phyloP scores from a whole-genome alignment of 805 yeast genomes.

The Wickerhamomyces canadensis region DNA sequence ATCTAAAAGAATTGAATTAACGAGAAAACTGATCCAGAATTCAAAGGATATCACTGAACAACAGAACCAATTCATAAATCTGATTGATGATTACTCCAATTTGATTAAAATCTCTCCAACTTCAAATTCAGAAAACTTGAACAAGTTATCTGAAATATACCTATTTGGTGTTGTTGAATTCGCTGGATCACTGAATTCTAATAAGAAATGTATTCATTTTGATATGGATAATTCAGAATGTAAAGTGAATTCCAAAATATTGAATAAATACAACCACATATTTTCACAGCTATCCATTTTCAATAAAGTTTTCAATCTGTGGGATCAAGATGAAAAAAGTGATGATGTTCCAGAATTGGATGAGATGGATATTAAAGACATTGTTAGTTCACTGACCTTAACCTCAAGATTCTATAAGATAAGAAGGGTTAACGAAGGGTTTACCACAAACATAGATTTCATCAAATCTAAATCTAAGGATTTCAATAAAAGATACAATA shows the following conservation, averaged over 20 bases:
- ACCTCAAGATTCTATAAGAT: constrained; percentile 15
- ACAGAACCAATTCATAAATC: constrained; percentile 12
- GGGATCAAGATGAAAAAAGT: constrained; percentile 28
- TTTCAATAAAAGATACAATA: constrained; percentile 15
- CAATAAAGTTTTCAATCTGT: constrained; percentile 39
- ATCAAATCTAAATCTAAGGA: constrained; percentile 9
- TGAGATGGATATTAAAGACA: constrained; percentile 36
- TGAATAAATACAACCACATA: constrained; percentile 34
- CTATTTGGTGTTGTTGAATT: constrained; percentile 48
- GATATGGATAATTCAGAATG: constrained; percentile 71
- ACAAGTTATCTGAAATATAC: constrained; percentile 32
- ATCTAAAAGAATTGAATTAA: constrained; percentile 25
- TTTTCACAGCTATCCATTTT: constrained; percentile 31
- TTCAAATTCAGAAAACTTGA: constrained; percentile 24
- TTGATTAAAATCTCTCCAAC: constrained; percentile 22
- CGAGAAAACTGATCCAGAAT: constrained; percentile 18
- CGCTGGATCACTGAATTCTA: constrained; percentile 42
- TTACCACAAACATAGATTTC: constrained; percentile 17
- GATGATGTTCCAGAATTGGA: constrained; percentile 34
- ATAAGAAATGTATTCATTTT: constrained; percentile 65
- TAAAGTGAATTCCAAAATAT: constrained; percentile 48
- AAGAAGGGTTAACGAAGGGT: constrained; percentile 17
- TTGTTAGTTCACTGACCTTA: constrained; percentile 29
- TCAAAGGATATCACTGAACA: constrained; percentile 16
- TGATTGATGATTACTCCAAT: constrained; percentile 24